Percentiles rank a stretch among this genome's conserved stretches.
phyloP scores from a whole-genome alignment of 331 rosid genomes.

The Pyrus hybrid region DNA sequence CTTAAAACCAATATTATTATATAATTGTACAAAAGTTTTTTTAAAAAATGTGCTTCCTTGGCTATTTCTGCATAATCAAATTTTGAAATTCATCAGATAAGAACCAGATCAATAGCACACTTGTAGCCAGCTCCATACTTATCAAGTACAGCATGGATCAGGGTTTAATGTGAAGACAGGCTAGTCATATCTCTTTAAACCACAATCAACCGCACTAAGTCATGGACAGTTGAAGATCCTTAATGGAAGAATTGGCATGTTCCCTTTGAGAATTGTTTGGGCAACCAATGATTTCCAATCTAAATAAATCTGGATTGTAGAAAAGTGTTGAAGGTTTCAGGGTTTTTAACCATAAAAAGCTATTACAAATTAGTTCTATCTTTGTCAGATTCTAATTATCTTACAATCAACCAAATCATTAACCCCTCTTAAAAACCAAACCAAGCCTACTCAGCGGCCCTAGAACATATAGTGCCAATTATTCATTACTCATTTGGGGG shows the following conservation, averaged over 20 bases:
- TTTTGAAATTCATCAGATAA: not conserved
- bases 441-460: not conserved
- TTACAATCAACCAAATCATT: not conserved
- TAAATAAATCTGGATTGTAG: not conserved
- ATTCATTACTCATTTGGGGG: not conserved
- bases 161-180: not conserved
- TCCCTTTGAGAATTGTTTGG: not conserved
- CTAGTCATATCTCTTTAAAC: not conserved
- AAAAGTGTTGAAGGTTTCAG: not conserved
- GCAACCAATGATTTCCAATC: not conserved
- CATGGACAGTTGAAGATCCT: not conserved
- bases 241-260: not conserved
- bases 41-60: not conserved
- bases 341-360: not conserved
- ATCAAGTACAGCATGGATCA: not conserved
- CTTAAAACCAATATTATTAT: slow-evolving; percentile 9
- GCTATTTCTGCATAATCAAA: not conserved
- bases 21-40: not conserved
- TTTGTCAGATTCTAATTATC: not conserved
- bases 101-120: not conserved
- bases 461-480: not conserved
- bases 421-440: not conserved
- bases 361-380: not conserved
- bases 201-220: not conserved
- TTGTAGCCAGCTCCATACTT: not conserved